Base-by-base conservation (phyloP, 2,329 filamentous ascomycete genomes). In the Paraphaeosphaeria minitans region DNA sequence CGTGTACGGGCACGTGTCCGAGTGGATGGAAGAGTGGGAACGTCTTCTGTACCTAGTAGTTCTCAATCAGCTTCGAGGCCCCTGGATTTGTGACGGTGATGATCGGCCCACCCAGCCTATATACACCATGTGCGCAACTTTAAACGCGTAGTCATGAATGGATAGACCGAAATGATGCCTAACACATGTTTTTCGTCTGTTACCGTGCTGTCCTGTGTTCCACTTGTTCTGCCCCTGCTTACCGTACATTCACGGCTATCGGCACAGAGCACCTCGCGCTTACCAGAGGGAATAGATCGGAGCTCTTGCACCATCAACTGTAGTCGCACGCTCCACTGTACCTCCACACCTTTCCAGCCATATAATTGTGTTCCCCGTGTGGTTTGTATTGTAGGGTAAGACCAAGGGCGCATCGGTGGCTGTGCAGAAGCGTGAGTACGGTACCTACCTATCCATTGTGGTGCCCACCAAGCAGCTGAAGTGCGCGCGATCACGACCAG, bases 1-100 rank as follows among this genome's bases (percentile, higher is more conserved):
- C 39, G 14, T 72, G 69, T 50, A 71, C 69, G 3, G 68, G 66
- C 24, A 70, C 64, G 6, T 71, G 68, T 55, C 69, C 68, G 1
- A 58, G 59, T 1, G 62, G 64, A 2, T 70, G 65, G 66, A 63
- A 65, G 31, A 66, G 57, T 37, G 68, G 69, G 6, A 66, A 72
- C 55, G 67, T 31, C 10, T 12, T 31, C 24, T n/a, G n/a, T 29
- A 29, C 10, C 2, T 31, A 31, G 2, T 12, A 31, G 9, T 12
- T 8, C 29, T 31, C 29, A 31, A 31, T 31, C 29, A 12, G 10
- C 29, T 8, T 31, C 29, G 29, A 31, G 29, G 9, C 29, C 10
- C 8, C 9, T 31, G 29, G 10, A 9, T 31, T 12, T 8, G 29
- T 31, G 29, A 8, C 10, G 29, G 29, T 31, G 29, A 31, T 31